phyloP scores from a whole-genome alignment of 768 basidiomycete species.

The Boletus reticulatus region DNA sequence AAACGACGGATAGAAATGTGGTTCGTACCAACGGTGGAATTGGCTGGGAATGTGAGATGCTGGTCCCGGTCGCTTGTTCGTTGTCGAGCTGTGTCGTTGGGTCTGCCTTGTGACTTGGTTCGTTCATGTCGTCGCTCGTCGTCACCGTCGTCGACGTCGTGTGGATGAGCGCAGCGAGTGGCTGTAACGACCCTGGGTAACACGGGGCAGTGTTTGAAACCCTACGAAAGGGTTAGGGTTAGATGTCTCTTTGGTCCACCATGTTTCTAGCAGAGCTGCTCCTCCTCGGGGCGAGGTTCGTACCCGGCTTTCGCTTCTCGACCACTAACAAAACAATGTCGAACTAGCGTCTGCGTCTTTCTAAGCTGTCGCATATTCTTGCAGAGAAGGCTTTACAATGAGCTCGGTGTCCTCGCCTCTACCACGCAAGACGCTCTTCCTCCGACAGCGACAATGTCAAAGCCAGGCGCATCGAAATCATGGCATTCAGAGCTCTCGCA shows the following conservation, averaged over 20 bases:
- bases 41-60: constrained; percentile 23
- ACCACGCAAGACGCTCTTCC: constrained; percentile 25
- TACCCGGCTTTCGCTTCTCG: not conserved
- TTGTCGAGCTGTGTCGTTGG: constrained; percentile 28
- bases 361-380: constrained; percentile 59
- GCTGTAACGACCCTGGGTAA: not conserved
- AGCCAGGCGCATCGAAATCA: constrained; percentile 21
- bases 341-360: constrained; percentile 48
- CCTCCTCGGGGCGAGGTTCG: constrained; percentile 21
- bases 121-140: constrained; percentile 30
- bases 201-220: constrained; percentile 19
- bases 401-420: constrained; percentile 51
- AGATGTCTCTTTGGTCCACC: not conserved
- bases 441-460: constrained; percentile 21
- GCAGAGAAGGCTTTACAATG: constrained; percentile 55
- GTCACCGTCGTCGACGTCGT: constrained; percentile 13
- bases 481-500: constrained; percentile 59
- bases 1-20: not conserved
- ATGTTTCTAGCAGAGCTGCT: constrained; percentile 16
- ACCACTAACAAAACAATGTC: constrained; percentile 3
- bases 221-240: constrained; percentile 33
- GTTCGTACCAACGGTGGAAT: constrained; percentile 21
- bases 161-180: not conserved
- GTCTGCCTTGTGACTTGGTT: constrained; percentile 25
- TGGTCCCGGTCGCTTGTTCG: constrained; percentile 29